These are phyloP conservation scores for Botryococcus braunii DNA, from an alignment of 163 green algal genomes.

Conservation along the genomic window DNA sequence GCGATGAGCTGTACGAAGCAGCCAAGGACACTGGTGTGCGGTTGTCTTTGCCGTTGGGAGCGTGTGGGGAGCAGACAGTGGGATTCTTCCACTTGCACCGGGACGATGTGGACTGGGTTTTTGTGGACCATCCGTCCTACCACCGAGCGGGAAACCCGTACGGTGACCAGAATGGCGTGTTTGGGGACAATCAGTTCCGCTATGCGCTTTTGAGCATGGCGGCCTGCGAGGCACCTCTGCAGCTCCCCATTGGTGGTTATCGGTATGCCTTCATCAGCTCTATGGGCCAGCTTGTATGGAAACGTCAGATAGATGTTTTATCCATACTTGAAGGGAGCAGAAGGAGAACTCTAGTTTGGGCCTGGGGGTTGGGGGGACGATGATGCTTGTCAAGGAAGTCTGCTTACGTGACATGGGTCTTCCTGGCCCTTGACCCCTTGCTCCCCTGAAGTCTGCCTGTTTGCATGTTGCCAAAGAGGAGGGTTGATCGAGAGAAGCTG, in stretches of 20 bases:
- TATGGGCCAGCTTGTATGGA: too few relatives aligned
- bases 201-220: conserved; percentile 72
- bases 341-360: too few relatives aligned
- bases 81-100: conserved; percentile 36
- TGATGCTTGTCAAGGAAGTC: too few relatives aligned
- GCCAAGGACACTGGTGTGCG: conserved; percentile 27
- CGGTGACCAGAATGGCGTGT: conserved; percentile 51
- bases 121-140: conserved; percentile 71
- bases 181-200: conserved; percentile 72
- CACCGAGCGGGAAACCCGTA: conserved; percentile 47
- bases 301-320: too few relatives aligned
- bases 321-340: too few relatives aligned
- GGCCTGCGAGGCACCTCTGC: conserved; percentile 66
- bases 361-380: too few relatives aligned
- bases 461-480: too few relatives aligned
- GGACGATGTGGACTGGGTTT: conserved; percentile 63
- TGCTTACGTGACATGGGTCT: too few relatives aligned
- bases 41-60: conserved; percentile 10
- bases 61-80: conserved; percentile 11
- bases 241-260: conserved; percentile 41
- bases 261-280: conserved; percentile 2
- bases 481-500: too few relatives aligned
- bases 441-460: too few relatives aligned
- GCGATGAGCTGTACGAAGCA: conserved; percentile 30
- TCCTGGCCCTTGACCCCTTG: too few relatives aligned